Evolutionary conservation across 371 early-diverging fungal species (phyloP), one percentile per base, ranked within the genome.

Genomic region (Mortierella sp.): DNA sequence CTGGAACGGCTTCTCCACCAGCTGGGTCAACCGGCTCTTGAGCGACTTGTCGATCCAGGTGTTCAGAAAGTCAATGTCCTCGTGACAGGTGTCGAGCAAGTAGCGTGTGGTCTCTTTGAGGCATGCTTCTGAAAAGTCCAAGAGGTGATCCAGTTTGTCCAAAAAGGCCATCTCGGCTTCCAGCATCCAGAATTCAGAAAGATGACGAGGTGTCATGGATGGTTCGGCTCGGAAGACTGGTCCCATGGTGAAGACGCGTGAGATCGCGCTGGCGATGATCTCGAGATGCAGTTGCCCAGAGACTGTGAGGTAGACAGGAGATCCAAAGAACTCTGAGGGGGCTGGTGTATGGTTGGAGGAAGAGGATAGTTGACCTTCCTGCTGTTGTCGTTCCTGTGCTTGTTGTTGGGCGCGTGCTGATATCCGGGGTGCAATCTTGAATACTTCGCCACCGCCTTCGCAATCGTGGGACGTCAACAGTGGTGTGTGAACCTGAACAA

Each of bases 161-260:
- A 96, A 68, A 73, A 96, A 96, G 0, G 92, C 85, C 44, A 91
- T 80, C 64, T 97, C 97, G 0, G 94, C 95, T 72, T 97, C 98
- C 31, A 95, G 70, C 98, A 97, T 97, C 92, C 94, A 95, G 62
- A 97, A 97, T 70, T 97, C 98, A 1, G 96, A 91, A 21, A 97
- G 67, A 66, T 97, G 98, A 7, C 96, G 87, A 1, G 91, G 90
- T 0, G 96, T 90, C 63, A 88, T 72, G 3, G 93, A 91, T 27
- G 88, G 86, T 66, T 97, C 98, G 2, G 98, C 98, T 24, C 98
- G 83, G 67, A 97, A 97, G 0, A 90, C 85, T 9, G 95, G 97
- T 1, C 91, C 88, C 74, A 97, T 83, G 0, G 94, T 93, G 78
- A 94, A 97, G 0, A 96, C 96, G 5, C 95, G 82, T 1, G 91